phyloP scores from a whole-genome alignment of 2,329 filamentous ascomycete species.

The Aspergillus terreus region DNA sequence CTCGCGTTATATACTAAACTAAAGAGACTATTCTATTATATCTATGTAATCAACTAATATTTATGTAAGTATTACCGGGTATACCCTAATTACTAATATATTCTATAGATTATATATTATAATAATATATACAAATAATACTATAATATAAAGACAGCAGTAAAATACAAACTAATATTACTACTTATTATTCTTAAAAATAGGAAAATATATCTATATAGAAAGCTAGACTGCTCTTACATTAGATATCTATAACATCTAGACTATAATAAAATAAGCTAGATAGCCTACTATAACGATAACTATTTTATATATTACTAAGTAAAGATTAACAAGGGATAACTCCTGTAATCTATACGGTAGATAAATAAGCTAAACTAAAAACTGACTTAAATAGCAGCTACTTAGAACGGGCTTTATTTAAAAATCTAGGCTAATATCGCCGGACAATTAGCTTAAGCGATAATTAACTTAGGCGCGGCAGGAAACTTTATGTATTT shows the following conservation, averaged over 20 bases:
- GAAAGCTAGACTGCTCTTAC: not conserved
- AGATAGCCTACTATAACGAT: not conserved
- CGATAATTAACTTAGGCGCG: too few relatives aligned
- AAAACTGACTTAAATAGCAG: too few relatives aligned
- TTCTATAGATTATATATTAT: not conserved
- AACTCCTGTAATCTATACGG: not conserved
- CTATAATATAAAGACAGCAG: too few relatives aligned
- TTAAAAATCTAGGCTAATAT: too few relatives aligned
- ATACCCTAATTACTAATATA: not conserved
- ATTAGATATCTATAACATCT: not conserved
- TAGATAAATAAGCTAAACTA: too few relatives aligned
- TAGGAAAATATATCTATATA: too few relatives aligned
- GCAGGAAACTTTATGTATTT: too few relatives aligned
- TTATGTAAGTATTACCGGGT: not conserved
- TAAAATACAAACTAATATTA: too few relatives aligned
- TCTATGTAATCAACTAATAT: not conserved
- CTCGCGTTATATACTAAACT: not conserved
- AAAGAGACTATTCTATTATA: not conserved
- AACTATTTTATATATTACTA: not conserved
- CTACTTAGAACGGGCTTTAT: too few relatives aligned
- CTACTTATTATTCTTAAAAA: too few relatives aligned
- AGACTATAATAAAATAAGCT: not conserved
- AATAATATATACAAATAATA: not conserved
- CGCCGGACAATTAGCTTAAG: too few relatives aligned
- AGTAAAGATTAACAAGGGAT: not conserved